phyloP scores from a whole-genome alignment of 2,329 filamentous ascomycete species.

The Ophiostoma sp. region DNA sequence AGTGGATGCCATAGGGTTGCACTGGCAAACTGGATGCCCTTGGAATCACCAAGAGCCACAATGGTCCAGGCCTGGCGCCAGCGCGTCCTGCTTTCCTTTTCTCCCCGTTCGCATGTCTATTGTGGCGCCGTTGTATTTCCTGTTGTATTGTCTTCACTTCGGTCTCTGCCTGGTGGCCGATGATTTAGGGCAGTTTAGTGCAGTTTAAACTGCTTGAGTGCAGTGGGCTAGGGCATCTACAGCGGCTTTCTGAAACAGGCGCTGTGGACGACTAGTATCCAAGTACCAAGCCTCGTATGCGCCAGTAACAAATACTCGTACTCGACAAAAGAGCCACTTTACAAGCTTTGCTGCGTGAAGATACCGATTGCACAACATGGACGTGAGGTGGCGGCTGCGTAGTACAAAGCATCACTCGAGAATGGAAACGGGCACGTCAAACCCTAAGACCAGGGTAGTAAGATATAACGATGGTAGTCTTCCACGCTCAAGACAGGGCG shows the following conservation, averaged over 20 bases:
- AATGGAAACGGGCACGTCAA: too few species aligned
- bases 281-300: neutral
- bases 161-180: neutral
- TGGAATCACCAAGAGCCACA: neutral
- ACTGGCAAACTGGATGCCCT: too few species aligned
- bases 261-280: neutral
- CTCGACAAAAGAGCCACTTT: neutral
- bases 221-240: neutral
- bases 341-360: conserved; percentile 1
- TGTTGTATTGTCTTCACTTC: neutral
- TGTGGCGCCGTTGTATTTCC: neutral
- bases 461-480: too few species aligned
- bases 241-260: conserved; percentile 7
- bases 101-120: too few species aligned
- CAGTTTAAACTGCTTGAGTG: neutral
- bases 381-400: neutral
- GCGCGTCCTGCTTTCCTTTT: neutral
- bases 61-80: neutral
- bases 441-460: too few species aligned
- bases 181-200: too few species aligned
- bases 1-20: too few species aligned
- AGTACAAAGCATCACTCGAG: neutral
- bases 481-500: too few species aligned
- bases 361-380: neutral
- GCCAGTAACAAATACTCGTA: neutral